Evolutionary conservation across 208 protist genomes (phyloP), one percentile per base, ranked within the genome.

Genomic region (Strigomonas oncopelti): DNA sequence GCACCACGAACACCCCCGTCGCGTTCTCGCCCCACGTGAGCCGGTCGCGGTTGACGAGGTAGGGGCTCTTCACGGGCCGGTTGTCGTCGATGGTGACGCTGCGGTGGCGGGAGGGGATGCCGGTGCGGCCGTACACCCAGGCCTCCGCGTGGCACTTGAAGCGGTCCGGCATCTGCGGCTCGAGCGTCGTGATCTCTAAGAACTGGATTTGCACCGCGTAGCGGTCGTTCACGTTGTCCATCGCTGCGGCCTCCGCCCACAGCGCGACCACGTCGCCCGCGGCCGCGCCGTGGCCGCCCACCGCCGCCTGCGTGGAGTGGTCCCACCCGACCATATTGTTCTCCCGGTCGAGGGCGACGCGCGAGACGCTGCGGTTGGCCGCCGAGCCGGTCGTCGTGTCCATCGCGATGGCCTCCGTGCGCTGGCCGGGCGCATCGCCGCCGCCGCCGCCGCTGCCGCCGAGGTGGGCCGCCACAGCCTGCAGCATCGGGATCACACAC

Each of bases 141-240:
- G 65, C 83, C 73, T 92, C 84, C 5, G 72, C 78, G 74, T 92
- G 87, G 72, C 83, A 90, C 45, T 73, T 72, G 62, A 92, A 92
- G 51, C 70, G 69, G 59, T 88, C 65, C 36, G 87, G 87, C 58
- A 89, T 74, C 64, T 71, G 77, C 34, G 84, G 87, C 58, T 77
- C 68, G 29, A 92, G 59, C 38, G 68, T 60, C 29, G 77, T 61
- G 46, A 92, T 79, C 71, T 88, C 82, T 27, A 90, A 52, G 58
- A 90, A 88, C 55, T 78, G 78, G 53, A 92, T 55, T 38, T 79
- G 72, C 45, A 92, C 75, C 11, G 77, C 87, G 57, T 77, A 78
- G 32, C 71, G 71, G 36, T 72, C 67, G 9, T 58, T 64, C 62
- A 74, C 42, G 25, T 55, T 65, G 20, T 54, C 52, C 16, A 62